These are phyloP conservation scores for Hortiboletus flavorubellus DNA, from an alignment of 768 basidiomycete genomes.

Conservation along the genomic window DNA sequence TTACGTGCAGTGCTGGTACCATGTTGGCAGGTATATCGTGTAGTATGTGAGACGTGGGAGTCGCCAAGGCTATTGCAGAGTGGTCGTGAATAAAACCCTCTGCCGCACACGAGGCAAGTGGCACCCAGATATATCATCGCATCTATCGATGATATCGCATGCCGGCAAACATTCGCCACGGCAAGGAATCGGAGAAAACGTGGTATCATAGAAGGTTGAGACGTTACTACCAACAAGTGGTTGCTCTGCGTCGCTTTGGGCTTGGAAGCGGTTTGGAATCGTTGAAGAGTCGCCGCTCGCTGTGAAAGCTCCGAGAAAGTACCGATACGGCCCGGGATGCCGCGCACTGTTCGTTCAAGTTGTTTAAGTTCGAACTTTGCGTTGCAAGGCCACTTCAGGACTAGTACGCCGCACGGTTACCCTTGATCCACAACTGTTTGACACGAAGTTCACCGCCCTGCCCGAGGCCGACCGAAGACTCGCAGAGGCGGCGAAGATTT, in stretches of 20 bases:
- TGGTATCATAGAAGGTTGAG: background rate
- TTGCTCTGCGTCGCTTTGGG: too few relatives aligned
- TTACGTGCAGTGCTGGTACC: background rate
- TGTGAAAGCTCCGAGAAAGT: too few relatives aligned
- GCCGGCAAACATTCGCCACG: background rate
- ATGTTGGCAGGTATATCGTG: background rate
- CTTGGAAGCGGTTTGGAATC: too few relatives aligned
- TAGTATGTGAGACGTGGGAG: background rate
- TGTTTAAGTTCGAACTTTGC: too few relatives aligned
- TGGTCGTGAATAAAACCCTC: background rate
- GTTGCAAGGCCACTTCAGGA: too few relatives aligned
- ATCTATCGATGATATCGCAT: background rate
- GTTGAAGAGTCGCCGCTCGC: background rate
- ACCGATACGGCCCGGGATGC: background rate
- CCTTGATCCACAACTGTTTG: too few relatives aligned
- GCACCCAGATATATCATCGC: constrained; percentile 14
- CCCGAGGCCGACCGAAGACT: too few relatives aligned
- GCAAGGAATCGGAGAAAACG: background rate
- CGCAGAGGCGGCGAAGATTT: too few relatives aligned
- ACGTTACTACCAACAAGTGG: background rate
- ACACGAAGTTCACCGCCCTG: too few relatives aligned
- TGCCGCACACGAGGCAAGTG: constrained; percentile 20
- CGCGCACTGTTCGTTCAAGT: too few relatives aligned
- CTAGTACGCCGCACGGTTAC: too few relatives aligned
- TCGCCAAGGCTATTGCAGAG: background rate